phyloP scores from a whole-genome alignment of 164 flowering plant genomes.

The Protea cynaroides region DNA sequence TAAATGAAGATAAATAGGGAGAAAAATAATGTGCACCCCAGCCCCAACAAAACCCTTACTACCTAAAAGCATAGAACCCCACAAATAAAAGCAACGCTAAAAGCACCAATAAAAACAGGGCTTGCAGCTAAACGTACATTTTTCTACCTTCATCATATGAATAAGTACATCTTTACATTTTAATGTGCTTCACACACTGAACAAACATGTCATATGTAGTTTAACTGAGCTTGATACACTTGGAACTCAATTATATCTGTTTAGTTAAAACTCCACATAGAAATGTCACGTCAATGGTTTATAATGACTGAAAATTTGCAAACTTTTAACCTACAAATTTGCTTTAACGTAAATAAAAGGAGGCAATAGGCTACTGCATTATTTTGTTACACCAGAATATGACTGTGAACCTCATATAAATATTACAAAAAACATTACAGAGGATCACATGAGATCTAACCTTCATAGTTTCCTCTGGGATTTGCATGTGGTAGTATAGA shows the following conservation, averaged over 20 bases:
- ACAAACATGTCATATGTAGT: background rate
- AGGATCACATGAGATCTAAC: conserved; percentile 30
- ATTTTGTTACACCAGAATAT: background rate
- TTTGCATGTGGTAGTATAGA: conserved; percentile 69
- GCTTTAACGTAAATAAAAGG: background rate
- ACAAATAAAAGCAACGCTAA: too few relatives aligned
- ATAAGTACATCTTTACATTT: background rate
- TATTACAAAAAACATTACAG: background rate
- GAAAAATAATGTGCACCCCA: too few relatives aligned
- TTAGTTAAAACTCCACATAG: background rate
- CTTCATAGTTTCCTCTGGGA: conserved; percentile 62
- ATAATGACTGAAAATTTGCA: background rate
- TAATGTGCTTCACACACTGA: background rate
- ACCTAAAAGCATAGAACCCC: too few relatives aligned
- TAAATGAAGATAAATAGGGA: too few relatives aligned
- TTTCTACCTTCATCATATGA: too few relatives aligned
- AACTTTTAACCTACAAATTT: background rate
- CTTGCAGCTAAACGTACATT: too few relatives aligned
- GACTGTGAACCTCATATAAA: background rate
- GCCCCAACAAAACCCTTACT: too few relatives aligned
- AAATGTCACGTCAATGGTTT: background rate
- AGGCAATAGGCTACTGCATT: background rate
- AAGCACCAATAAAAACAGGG: too few relatives aligned
- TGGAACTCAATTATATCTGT: background rate
- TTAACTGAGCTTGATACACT: background rate